These are phyloP conservation scores for Sugiyamaella novakii DNA, from an alignment of 1,139 yeast species.

Conservation along the genomic window DNA sequence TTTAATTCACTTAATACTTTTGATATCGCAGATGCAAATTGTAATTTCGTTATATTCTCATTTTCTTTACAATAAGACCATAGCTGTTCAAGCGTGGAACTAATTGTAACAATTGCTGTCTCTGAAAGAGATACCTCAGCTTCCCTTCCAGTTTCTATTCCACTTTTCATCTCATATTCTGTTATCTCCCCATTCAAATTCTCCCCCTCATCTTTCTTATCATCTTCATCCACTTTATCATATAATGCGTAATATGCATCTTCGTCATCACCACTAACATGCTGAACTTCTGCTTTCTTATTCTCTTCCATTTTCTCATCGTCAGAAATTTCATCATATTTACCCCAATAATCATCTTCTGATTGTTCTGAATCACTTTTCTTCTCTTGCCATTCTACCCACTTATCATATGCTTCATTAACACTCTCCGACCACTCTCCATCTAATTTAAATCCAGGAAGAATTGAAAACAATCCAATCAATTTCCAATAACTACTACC, in stretches of 20 bases:
- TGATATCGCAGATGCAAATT: conserved; percentile 1
- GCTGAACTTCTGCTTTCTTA: neutral
- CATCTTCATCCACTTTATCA: conserved; percentile 1
- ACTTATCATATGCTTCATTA: conserved; percentile 6
- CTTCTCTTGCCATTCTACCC: neutral
- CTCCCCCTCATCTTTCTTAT: neutral
- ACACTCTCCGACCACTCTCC: neutral
- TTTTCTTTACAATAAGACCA: conserved; percentile 2
- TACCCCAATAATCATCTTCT: conserved; percentile 22
- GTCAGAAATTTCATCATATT: conserved; percentile 23
- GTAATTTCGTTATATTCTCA: conserved; percentile 1
- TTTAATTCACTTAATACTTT: neutral
- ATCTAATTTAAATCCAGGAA: conserved; percentile 8
- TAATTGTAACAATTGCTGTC: neutral
- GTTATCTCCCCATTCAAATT: no score
- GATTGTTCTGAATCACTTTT: conserved; percentile 5
- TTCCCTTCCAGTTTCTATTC: neutral
- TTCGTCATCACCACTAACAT: conserved; percentile 2
- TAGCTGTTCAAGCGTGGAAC: conserved; percentile 5
- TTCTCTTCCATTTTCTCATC: conserved; percentile 15
- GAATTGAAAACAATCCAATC: conserved; percentile 6
- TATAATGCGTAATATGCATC: conserved; percentile 10
- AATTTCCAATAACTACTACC: conserved; percentile 15
- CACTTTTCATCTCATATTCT: no score
- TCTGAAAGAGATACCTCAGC: neutral